Percentiles rank a stretch among this genome's conserved stretches.
Conservation (phyloP, 371 early-diverging fungal species). For the Coemansia sp. region DNA sequence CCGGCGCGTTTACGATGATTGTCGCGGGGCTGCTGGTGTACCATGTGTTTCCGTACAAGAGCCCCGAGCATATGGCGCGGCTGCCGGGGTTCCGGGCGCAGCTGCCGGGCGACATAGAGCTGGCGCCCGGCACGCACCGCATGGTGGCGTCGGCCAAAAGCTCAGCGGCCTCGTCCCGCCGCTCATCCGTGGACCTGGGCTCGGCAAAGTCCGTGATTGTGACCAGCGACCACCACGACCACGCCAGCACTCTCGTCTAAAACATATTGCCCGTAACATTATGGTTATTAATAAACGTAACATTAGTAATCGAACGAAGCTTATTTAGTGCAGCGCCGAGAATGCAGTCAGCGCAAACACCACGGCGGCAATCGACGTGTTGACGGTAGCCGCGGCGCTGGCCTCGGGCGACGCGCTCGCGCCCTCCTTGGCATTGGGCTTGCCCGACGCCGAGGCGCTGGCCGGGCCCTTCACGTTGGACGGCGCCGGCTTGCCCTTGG, state of each 20-base stretch:
- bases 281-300: background rate
- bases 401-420: background rate
- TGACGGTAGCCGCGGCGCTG: background rate
- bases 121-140: conserved; percentile 1
- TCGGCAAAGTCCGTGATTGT: conserved; percentile 6
- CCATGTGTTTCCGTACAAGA: conserved; percentile 58
- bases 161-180: background rate
- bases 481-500: conserved; percentile 15
- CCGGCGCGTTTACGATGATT: conserved; percentile 64
- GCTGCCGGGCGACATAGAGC: conserved; percentile 32
- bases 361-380: conserved; percentile 28
- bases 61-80: conserved; percentile 46
- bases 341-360: conserved; percentile 31
- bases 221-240: background rate
- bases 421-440: conserved; percentile 13
- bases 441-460: conserved; percentile 1
- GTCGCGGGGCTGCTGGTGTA: conserved; percentile 65
- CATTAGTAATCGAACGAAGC: background rate
- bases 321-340: conserved; percentile 30
- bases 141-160: background rate
- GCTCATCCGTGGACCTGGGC: conserved; percentile 11
- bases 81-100: conserved; percentile 37
- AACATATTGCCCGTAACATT: background rate
- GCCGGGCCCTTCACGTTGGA: conserved; percentile 15
- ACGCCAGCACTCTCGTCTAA: background rate